These are phyloP conservation scores for Naegleria gruberi DNA, from an alignment of 208 protist species.

Conservation along the genomic window DNA sequence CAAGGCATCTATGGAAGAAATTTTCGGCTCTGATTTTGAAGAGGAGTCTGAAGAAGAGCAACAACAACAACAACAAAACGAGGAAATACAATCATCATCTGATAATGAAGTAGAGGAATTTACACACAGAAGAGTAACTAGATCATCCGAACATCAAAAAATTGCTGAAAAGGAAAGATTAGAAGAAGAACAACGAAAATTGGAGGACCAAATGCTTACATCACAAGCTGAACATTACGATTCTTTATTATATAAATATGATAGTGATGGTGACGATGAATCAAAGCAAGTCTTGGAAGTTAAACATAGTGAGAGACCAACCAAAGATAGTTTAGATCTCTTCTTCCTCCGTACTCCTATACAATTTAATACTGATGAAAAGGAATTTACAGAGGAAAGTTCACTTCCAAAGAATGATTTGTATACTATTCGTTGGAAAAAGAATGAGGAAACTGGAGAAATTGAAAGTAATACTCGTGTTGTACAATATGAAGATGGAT, in stretches of 20 bases:
- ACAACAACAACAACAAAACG: background rate
- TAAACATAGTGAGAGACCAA: background rate
- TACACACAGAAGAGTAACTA: background rate
- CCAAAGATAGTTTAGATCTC: background rate
- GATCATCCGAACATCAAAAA: background rate
- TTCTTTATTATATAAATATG: background rate
- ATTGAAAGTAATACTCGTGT: background rate
- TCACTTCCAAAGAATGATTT: background rate
- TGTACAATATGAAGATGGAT: background rate
- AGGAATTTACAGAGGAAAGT: background rate
- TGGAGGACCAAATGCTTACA: background rate
- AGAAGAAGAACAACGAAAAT: background rate
- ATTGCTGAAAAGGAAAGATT: background rate
- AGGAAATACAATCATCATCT: background rate
- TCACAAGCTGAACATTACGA: background rate
- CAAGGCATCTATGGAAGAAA: background rate
- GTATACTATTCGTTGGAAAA: background rate
- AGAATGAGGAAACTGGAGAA: background rate
- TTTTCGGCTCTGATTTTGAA: background rate
- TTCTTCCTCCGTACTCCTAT: background rate
- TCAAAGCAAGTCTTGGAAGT: background rate
- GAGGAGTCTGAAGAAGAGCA: background rate
- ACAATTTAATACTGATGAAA: background rate
- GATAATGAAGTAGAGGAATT: background rate
- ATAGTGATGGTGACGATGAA: background rate